Conservation (phyloP, 345 rosid species). For the Lepidium aucheri region DNA sequence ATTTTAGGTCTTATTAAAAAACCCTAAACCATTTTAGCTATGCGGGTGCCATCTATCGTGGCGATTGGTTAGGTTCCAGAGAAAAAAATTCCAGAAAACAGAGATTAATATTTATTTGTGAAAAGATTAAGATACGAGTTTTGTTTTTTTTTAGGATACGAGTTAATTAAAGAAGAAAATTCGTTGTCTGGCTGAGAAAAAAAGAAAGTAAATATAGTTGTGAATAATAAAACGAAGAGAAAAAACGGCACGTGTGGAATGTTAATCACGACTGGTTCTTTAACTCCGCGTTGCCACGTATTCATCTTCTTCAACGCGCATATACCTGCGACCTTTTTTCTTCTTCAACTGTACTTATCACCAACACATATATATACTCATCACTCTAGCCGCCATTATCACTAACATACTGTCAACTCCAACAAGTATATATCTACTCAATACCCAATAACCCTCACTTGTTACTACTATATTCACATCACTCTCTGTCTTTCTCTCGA, state of each 20-base stretch:
- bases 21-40: too few species aligned
- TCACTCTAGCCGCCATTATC: conserved; percentile 25
- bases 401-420: conserved; percentile 10
- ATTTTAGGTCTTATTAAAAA: too few species aligned
- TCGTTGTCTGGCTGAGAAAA: not conserved
- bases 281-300: conserved; percentile 22
- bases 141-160: too few species aligned
- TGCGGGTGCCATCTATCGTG: too few species aligned
- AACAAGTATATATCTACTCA: not conserved
- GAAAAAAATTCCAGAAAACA: too few species aligned
- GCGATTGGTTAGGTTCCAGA: too few species aligned
- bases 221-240: not conserved
- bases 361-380: conserved; percentile 15
- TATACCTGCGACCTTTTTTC: conserved; percentile 14
- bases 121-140: too few species aligned
- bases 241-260: conserved; percentile 16
- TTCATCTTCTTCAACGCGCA: conserved; percentile 26
- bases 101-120: too few species aligned
- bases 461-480: too few species aligned
- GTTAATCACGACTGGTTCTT: not conserved
- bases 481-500: too few species aligned
- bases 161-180: too few species aligned
- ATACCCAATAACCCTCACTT: not conserved
- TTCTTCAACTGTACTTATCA: not conserved
- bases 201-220: not conserved